A percentile compares a stretch with the other conserved stretches of the same genome.
Conservation (phyloP, 179 eudicot species). For the Silene vulgaris region DNA sequence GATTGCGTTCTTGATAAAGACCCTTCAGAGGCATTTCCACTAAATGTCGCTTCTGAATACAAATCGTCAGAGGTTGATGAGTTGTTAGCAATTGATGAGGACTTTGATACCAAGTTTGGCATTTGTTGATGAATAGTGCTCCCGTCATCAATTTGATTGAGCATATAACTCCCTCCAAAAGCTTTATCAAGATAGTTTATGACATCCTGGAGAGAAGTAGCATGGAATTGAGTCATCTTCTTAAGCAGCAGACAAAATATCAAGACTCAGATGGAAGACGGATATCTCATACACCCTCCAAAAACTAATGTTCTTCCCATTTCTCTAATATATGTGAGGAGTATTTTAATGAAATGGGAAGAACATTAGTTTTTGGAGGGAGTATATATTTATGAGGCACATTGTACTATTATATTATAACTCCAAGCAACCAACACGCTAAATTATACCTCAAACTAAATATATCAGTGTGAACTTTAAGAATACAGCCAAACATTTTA, state of each 20-base stretch:
- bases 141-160: conserved; percentile 52
- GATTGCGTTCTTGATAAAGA: conserved; percentile 71
- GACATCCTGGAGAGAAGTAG: conserved; percentile 55
- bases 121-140: conserved; percentile 47
- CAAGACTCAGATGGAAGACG: not conserved
- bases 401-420: not conserved
- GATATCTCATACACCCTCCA: not conserved
- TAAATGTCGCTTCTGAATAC: conserved; percentile 39
- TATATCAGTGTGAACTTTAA: no score
- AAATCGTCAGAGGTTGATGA: conserved; percentile 50
- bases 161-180: conserved; percentile 47
- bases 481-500: no score
- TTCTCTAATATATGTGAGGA: no score
- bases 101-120: conserved; percentile 44
- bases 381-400: no score
- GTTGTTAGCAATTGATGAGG: conserved; percentile 51
- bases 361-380: no score
- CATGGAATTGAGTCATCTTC: not conserved
- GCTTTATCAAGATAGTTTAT: conserved; percentile 70
- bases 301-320: no score
- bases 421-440: not conserved
- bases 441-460: not conserved
- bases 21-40: conserved; percentile 45
- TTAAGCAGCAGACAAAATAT: not conserved
- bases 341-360: not conserved